Evolutionary conservation across 129 eudicot species (phyloP).

Genomic region (Tagetes patula): DNA sequence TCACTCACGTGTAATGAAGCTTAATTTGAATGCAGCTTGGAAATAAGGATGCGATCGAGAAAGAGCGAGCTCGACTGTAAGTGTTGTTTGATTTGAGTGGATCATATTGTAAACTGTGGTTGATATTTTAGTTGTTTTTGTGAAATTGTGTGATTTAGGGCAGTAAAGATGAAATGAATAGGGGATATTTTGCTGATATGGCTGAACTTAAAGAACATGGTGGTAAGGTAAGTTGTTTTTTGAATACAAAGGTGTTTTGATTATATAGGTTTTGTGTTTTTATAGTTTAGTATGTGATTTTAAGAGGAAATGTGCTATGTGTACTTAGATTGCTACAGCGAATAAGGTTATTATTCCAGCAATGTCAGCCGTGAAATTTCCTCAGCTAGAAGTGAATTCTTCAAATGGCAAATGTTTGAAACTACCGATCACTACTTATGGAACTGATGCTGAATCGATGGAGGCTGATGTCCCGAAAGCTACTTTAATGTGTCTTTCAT

Average conservation of each 20-base stretch:
- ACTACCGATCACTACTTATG: conserved; percentile 56
- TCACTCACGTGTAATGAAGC: too few relatives aligned
- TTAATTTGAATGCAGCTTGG: conserved; percentile 50
- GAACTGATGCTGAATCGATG: conserved; percentile 31
- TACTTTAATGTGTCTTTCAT: conserved; percentile 72
- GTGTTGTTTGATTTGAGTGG: conserved; percentile 25
- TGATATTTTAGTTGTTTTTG: not conserved
- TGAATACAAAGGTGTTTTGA: not conserved
- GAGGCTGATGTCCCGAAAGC: conserved; percentile 52
- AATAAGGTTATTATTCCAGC: conserved; percentile 71
- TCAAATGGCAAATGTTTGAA: conserved; percentile 58
- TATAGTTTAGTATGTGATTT: not conserved
- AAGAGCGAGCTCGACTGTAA: conserved; percentile 96
- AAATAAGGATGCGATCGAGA: conserved; percentile 70
- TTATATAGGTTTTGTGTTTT: not conserved
- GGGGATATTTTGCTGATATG: conserved; percentile 95
- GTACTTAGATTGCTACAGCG: conserved; percentile 64
- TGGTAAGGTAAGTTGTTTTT: conserved; percentile 66
- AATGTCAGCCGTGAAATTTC: conserved; percentile 79
- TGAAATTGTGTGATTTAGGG: conserved; percentile 44
- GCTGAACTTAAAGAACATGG: conserved; percentile 79
- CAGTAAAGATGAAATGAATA: conserved; percentile 97
- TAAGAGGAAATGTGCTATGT: conserved; percentile 11
- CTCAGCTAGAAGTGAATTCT: conserved; percentile 61
- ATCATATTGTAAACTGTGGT: conserved; percentile 25